Evolutionary conservation across 1,139 yeast genomes (phyloP), one percentile per base, ranked within the genome.

Genomic region (Yamadazyma sp.): DNA sequence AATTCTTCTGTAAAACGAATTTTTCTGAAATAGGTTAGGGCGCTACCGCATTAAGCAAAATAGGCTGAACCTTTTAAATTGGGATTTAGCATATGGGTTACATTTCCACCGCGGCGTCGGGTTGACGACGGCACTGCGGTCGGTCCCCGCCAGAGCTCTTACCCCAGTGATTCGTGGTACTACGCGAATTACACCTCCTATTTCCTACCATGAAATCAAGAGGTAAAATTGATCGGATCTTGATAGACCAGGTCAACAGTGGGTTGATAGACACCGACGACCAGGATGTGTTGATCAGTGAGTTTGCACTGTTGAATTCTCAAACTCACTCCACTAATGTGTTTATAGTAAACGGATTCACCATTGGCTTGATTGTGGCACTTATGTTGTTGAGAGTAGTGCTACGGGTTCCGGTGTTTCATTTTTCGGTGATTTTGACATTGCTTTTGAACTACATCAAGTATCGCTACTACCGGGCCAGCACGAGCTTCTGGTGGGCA

Each of bases 201-300:
- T 12, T 12, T 25, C 9, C 12, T 5, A 14, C 14, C 29, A 27
- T 27, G 29, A 27, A 27, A 16, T 27, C 29, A 12, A 15, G 17
- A 5, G 16, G 29, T 7, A 32, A 24, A 13, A 32, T 32, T 10
- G 35, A 33, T 26, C 17, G 26, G 20, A 20, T 33, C 20, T 12
- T 33, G 7, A 33, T 33, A 5, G 35, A 33, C 17, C 48, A 38
- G 29, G 38, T 40, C 13, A 42, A 38, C 14, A 33, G 43, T 2
- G 39, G 32, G 20, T 35, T 53, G 3, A 25, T 57, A 2, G 62
- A 58, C 36, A 43, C 47, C 14, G 54, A 49, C 30, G 62, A 58
- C 35, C 62, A 58, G 40, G 44, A 46, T 3, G 34, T 39, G n/a
- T 39, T 57, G 10, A 53, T 58, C 1, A 38, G 42, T 9, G 38